phyloP scores from a whole-genome alignment of 768 basidiomycete species.

The Pilatotrama ljubarskyi region DNA sequence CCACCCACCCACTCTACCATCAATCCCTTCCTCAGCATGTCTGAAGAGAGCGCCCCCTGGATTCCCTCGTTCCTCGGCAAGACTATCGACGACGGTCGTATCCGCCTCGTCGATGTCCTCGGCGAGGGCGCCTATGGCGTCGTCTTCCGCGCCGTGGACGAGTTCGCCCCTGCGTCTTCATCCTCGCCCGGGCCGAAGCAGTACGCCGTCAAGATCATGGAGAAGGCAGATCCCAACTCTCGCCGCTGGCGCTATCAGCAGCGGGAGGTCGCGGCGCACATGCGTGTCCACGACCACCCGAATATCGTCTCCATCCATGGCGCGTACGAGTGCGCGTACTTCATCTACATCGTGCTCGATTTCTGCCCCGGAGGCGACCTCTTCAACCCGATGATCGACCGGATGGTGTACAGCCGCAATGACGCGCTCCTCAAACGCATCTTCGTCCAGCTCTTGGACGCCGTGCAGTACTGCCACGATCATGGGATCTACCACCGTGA shows the following conservation, averaged over 20 bases:
- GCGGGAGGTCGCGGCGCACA: constrained; percentile 67
- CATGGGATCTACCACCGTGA: constrained; percentile 57
- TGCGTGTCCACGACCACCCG: constrained; percentile 52
- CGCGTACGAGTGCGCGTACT: constrained; percentile 59
- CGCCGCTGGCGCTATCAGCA: constrained; percentile 22
- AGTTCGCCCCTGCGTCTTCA: constrained; percentile 12
- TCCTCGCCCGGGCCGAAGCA: constrained; percentile 15
- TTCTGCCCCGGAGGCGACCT: constrained; percentile 45
- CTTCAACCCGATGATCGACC: constrained; percentile 44
- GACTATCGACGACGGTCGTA: constrained; percentile 26
- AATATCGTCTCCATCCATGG: constrained; percentile 72
- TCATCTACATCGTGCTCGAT: constrained; percentile 70
- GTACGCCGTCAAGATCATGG: constrained; percentile 30
- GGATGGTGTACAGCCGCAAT: constrained; percentile 39
- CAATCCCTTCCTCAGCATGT: not conserved
- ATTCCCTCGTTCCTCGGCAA: constrained; percentile 20
- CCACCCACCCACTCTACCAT: not conserved
- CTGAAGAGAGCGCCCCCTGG: constrained; percentile 4
- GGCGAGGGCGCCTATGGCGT: constrained; percentile 32
- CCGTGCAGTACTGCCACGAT: constrained; percentile 51
- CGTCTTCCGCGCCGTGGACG: constrained; percentile 29
- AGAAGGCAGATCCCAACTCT: constrained; percentile 19
- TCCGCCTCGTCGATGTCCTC: constrained; percentile 25
- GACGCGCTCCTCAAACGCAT: constrained; percentile 47
- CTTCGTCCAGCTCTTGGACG: constrained; percentile 57